Evolutionary conservation across 2,329 filamentous ascomycete species (phyloP).

Genomic region (Penicillium paneum): DNA sequence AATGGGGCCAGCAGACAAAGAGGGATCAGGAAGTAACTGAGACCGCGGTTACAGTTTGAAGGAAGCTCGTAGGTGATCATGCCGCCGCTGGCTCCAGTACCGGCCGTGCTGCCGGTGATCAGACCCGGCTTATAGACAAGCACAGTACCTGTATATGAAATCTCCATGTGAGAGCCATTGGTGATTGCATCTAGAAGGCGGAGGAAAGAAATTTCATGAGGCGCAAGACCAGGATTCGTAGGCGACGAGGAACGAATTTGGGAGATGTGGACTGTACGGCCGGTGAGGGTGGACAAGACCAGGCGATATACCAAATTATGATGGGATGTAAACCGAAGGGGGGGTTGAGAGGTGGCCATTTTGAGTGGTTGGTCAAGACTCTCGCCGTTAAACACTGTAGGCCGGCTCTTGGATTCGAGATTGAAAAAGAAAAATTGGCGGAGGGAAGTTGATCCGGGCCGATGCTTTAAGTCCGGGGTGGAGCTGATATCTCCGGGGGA

Average conservation of each 20-base stretch:
- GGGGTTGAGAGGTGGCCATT: conserved; percentile 47
- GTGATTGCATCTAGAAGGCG: conserved; percentile 91
- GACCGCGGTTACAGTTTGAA: conserved; percentile 70
- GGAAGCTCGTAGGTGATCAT: conserved; percentile 79
- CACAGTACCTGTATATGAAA: conserved; percentile 92
- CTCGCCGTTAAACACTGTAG: not conserved
- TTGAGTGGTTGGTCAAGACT: conserved; percentile 15
- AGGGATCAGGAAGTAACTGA: conserved; percentile 89
- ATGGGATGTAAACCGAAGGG: conserved; percentile 77
- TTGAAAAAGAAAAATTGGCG: conserved; percentile 34
- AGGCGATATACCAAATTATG: conserved; percentile 79
- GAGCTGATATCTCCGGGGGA: conserved; percentile 26
- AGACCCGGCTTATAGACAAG: conserved; percentile 88
- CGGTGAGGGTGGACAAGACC: conserved; percentile 85
- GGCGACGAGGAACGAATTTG: conserved; percentile 86
- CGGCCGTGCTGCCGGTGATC: conserved; percentile 79
- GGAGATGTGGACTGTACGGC: conserved; percentile 83
- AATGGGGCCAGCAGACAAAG: conserved; percentile 90
- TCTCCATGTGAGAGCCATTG: conserved; percentile 91
- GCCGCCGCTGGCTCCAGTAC: conserved; percentile 68
- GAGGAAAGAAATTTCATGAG: conserved; percentile 92
- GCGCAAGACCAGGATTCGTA: conserved; percentile 81
- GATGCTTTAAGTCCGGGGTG: conserved; percentile 22
- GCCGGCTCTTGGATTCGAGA: conserved; percentile 3
- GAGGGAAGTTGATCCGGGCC: conserved; percentile 28